phyloP scores from a whole-genome alignment of 1,284 basidiomycete species.

The Salmacisia buchloeana region DNA sequence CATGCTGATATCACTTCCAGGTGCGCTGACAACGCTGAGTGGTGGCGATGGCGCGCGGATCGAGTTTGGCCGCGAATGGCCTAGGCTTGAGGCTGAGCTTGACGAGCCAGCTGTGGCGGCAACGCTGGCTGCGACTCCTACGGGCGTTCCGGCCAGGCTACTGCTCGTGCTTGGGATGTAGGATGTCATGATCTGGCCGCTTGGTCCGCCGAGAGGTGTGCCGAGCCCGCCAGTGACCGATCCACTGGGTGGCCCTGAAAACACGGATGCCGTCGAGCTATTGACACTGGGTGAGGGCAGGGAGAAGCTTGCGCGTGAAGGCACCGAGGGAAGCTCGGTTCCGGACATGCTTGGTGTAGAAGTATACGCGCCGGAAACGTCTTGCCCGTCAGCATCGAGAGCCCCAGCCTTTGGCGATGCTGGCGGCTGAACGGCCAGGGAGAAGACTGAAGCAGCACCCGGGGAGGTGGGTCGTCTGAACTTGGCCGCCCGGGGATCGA shows the following conservation, averaged over 20 bases:
- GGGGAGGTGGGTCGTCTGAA: conserved; percentile 39
- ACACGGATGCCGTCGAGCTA: neutral
- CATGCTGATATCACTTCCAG: neutral
- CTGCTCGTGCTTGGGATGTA: neutral
- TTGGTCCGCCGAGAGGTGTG: neutral
- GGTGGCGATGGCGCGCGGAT: neutral
- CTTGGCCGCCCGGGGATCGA: conserved; percentile 40
- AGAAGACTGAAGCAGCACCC: conserved; percentile 43
- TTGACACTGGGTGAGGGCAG: neutral
- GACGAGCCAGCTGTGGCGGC: conserved; percentile 15
- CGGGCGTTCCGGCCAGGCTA: neutral
- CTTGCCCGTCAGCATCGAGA: conserved; percentile 11
- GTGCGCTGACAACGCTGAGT: neutral
- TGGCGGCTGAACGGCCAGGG: conserved; percentile 45
- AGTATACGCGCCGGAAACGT: conserved; percentile 1
- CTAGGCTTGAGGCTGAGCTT: conserved; percentile 7
- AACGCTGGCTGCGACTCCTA: conserved; percentile 7
- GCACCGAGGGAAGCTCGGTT: neutral
- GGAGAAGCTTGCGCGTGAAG: neutral
- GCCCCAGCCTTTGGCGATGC: conserved; percentile 39
- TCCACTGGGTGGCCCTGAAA: neutral
- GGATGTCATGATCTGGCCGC: neutral
- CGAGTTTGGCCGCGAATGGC: conserved; percentile 6
- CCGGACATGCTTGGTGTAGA: neutral
- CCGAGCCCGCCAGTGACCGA: neutral